Base-by-base conservation (phyloP, 495 filamentous ascomycete genomes). In the Hyaloscypha finlandica region DNA sequence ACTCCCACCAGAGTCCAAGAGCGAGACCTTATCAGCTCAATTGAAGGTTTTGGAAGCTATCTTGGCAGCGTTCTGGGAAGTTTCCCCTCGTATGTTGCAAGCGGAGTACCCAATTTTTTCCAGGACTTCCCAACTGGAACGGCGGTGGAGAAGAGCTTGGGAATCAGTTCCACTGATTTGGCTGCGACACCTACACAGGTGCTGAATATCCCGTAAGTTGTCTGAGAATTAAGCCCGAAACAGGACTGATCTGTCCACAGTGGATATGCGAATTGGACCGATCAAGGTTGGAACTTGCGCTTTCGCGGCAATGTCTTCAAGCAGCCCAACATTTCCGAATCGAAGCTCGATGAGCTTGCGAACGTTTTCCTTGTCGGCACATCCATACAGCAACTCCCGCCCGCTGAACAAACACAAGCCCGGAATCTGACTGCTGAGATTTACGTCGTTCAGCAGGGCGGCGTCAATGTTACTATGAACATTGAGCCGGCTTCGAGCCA, bases 211-310 rank as follows among this genome's bases (percentile, higher is more conserved):
- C 88, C 89, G 77, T 85, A 71, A 73, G 79, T 74, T 35, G 3
- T 16, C 30, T 19, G 33, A 20, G 30, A 59, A 16, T 31, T 20
- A 2, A 8, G 8, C 20, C 35, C 29, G 0, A 42, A 48, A 51
- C 30, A 32, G 9, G 20, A 64, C 61, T 53, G 48, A 57, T 30
- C 31, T 42, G 16, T 58, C 25, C 19, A 56, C 61, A 86, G 84
- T n/a, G 83, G 83, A n/a, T 93, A 94, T 74, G 91, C 83, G 42
- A 94, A 94, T 68, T 93, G 87, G 84, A 92, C 90, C n/a, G 80
- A 84, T 22, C 77, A 84, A 55, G 89, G 88, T 48, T 94, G 91
- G 91, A 91, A 89, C 63, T 78, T 92, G 6, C 83, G 88, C 19
- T 87, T 93, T 72, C 90, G 89, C 67, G 91, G 90, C 68, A 92